A percentile compares a stretch with the other conserved stretches of the same genome.
Conservation (phyloP, 768 basidiomycete species). For the Cantharellus anzutake region DNA sequence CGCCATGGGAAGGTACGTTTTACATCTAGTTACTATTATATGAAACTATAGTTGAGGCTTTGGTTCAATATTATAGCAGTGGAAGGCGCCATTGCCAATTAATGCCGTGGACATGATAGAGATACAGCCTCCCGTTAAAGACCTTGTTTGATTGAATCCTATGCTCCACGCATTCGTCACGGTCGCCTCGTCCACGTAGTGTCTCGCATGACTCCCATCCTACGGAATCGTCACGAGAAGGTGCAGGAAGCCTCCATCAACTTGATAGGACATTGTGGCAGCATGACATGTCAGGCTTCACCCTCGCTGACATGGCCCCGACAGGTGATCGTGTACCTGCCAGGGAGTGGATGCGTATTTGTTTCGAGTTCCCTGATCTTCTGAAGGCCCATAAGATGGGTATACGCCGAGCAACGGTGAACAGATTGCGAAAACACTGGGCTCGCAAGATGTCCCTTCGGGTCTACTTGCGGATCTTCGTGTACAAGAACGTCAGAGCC, state of each 20-base stretch:
- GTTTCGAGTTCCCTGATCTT: constrained; percentile 91
- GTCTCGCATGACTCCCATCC: constrained; percentile 99
- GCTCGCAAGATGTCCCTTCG: constrained; percentile 93
- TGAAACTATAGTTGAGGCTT: not conserved
- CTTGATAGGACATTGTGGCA: constrained; percentile 67
- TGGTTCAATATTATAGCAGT: constrained; percentile 86
- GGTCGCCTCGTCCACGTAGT: constrained; percentile 30
- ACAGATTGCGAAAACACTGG: constrained; percentile 99
- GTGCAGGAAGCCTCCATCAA: constrained; percentile 99
- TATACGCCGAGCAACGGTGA: constrained; percentile 95
- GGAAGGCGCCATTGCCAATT: constrained; percentile 91
- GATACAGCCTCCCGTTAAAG: constrained; percentile 99
- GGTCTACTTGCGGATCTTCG: constrained; percentile 91
- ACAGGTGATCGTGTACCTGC: constrained; percentile 94
- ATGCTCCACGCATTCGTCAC: constrained; percentile 5
- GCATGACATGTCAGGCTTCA: constrained; percentile 2
- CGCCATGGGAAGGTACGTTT: constrained; percentile 54
- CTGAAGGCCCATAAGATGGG: constrained; percentile 99
- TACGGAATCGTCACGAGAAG: constrained; percentile 97
- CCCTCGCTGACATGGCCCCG: not conserved
- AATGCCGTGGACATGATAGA: constrained; percentile 99
- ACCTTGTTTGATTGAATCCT: constrained; percentile 55
- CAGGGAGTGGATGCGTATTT: constrained; percentile 99
- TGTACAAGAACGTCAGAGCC: constrained; percentile 96
- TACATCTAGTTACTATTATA: not conserved